These are phyloP conservation scores for Persicaria maculosa DNA, from an alignment of 148 eudicot genomes.

Conservation along the genomic window DNA sequence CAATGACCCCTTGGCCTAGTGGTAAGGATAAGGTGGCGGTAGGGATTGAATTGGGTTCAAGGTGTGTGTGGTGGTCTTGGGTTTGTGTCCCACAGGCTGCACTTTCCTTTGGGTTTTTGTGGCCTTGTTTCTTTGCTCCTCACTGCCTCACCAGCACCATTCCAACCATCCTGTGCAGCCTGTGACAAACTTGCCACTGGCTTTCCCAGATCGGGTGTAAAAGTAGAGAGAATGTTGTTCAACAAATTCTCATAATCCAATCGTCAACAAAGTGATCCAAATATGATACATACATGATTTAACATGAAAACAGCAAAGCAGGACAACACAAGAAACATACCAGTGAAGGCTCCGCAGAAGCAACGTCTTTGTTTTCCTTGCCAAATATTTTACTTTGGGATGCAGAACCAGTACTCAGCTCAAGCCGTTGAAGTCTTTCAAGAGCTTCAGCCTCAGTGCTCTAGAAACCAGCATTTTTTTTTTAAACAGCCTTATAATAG, in stretches of 20 bases:
- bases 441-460: conserved; percentile 74
- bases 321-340: conserved; percentile 35
- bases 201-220: too few species aligned
- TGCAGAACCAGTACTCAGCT: conserved; percentile 34
- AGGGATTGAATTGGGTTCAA: too few species aligned
- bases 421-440: conserved; percentile 65
- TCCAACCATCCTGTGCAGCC: too few species aligned
- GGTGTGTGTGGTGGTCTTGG: too few species aligned
- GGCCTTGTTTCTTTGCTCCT: too few species aligned
- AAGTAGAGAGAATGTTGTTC: neutral
- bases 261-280: neutral
- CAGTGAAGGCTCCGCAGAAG: conserved; percentile 44
- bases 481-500: neutral
- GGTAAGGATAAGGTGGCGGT: too few species aligned
- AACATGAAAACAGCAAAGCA: neutral
- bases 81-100: too few species aligned
- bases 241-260: neutral
- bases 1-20: too few species aligned
- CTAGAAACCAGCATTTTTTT: conserved; percentile 29
- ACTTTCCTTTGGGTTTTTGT: too few species aligned
- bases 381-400: conserved; percentile 44
- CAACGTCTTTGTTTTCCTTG: conserved; percentile 40
- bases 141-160: too few species aligned
- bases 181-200: too few species aligned
- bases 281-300: neutral